Percentiles rank a stretch among this genome's conserved stretches.
Evolutionary conservation across 2,329 filamentous ascomycete species (phyloP).

Genomic region (Cryphonectria naterciae): DNA sequence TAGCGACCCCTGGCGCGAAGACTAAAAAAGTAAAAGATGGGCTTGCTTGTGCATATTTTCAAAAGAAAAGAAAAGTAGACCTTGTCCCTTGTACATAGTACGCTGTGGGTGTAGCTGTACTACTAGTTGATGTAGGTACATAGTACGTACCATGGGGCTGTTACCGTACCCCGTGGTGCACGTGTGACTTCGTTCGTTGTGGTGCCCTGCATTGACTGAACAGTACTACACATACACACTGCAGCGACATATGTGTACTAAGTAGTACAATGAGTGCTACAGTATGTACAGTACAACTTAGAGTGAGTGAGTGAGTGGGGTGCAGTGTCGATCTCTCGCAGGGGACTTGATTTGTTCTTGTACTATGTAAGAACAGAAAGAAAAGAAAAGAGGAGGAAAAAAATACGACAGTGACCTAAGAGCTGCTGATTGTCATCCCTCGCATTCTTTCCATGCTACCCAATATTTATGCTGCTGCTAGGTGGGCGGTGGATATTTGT

Average conservation of each 20-base stretch:
- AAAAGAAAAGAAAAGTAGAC: not conserved
- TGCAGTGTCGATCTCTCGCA: not conserved
- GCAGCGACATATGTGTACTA: too few species aligned
- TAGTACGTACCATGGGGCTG: not conserved
- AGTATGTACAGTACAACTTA: not conserved
- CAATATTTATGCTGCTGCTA: not conserved
- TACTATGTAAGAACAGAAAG: not conserved
- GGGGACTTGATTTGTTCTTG: not conserved
- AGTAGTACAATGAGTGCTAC: not conserved
- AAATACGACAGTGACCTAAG: too few species aligned
- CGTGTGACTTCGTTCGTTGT: too few species aligned
- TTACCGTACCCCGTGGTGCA: not conserved
- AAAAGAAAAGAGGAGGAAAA: too few species aligned
- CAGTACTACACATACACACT: too few species aligned
- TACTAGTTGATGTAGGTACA: not conserved
- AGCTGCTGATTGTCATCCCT: too few species aligned
- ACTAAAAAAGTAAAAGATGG: not conserved
- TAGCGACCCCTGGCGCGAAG: not conserved
- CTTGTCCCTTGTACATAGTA: not conserved
- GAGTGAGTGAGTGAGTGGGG: not conserved
- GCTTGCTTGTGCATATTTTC: not conserved
- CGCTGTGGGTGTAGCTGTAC: not conserved
- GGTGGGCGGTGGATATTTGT: not conserved
- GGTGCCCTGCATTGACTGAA: too few species aligned
- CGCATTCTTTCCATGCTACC: not conserved